Evolutionary conservation across 1,284 basidiomycete genomes (phyloP).

Genomic region (Irpex sp.): DNA sequence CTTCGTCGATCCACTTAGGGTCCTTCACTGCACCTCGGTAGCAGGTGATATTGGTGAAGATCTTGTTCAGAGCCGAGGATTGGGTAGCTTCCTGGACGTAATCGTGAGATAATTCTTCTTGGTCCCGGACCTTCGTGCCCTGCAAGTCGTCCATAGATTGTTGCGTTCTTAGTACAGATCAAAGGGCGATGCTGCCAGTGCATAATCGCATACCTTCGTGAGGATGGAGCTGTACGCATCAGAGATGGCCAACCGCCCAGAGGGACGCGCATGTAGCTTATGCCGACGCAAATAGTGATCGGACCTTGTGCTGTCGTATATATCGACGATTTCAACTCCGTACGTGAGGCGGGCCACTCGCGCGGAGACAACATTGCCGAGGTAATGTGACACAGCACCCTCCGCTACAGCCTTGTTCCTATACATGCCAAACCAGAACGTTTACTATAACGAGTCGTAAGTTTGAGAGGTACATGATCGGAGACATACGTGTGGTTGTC

Average conservation of each 20-base stretch:
- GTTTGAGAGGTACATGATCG: no score
- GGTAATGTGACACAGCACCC: constrained; percentile 32
- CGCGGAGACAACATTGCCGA: constrained; percentile 33
- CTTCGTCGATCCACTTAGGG: constrained; percentile 44
- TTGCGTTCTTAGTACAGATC: not conserved
- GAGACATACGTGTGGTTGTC: constrained; percentile 38
- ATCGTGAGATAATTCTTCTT: constrained; percentile 38
- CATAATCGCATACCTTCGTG: constrained; percentile 23
- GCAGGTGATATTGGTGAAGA: constrained; percentile 33
- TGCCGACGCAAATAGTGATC: constrained; percentile 28
- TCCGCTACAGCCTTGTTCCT: constrained; percentile 32
- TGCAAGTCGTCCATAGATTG: constrained; percentile 11
- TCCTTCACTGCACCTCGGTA: constrained; percentile 36
- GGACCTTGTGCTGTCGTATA: constrained; percentile 25
- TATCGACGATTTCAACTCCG: constrained; percentile 25
- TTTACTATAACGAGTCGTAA: no score
- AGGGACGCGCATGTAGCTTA: constrained; percentile 23
- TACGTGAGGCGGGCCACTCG: constrained; percentile 33
- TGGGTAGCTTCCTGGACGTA: constrained; percentile 33
- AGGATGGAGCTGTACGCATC: constrained; percentile 32
- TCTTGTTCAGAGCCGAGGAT: constrained; percentile 20
- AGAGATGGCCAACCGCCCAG: constrained; percentile 29
- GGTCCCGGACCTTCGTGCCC: constrained; percentile 31
- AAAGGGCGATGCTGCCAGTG: not conserved
- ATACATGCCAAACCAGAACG: not conserved